Conservation (phyloP, 768 basidiomycete genomes). For the Russula abietina region DNA sequence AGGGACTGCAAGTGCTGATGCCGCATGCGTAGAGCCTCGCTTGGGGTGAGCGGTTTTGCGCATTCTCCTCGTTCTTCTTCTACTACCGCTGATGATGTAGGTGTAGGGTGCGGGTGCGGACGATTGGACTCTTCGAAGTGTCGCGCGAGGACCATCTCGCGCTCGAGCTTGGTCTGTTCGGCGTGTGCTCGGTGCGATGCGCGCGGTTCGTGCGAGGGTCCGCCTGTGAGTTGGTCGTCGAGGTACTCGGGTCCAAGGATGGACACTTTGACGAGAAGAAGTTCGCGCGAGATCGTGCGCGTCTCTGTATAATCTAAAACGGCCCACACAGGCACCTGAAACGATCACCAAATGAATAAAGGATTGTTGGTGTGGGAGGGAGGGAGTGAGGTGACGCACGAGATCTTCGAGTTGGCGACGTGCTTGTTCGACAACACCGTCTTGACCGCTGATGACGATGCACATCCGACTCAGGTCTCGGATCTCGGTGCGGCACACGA, state of each 20-base stretch:
- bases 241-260: constrained; percentile 97
- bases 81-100: too few species aligned
- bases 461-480: constrained; percentile 97
- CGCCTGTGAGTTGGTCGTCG: constrained; percentile 82
- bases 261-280: constrained; percentile 93
- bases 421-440: constrained; percentile 96
- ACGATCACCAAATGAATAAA: background rate
- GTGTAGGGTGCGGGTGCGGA: too few species aligned
- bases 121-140: constrained; percentile 64
- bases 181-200: constrained; percentile 25
- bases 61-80: too few species aligned
- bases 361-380: background rate
- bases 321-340: constrained; percentile 97
- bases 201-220: constrained; percentile 76
- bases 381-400: constrained; percentile 43
- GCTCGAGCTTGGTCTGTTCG: constrained; percentile 50
- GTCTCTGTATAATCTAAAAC: constrained; percentile 97
- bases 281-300: constrained; percentile 83
- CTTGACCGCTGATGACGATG: constrained; percentile 93
- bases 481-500: constrained; percentile 97
- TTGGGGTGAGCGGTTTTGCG: constrained; percentile 42
- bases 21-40: constrained; percentile 82
- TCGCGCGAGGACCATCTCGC: constrained; percentile 67
- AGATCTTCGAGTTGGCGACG: constrained; percentile 93
- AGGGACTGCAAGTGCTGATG: constrained; percentile 89